Evolutionary conservation across 192 early-diverging fungal species (phyloP), one percentile per base, ranked within the genome.

Genomic region (Entomortierella chlamydospora): DNA sequence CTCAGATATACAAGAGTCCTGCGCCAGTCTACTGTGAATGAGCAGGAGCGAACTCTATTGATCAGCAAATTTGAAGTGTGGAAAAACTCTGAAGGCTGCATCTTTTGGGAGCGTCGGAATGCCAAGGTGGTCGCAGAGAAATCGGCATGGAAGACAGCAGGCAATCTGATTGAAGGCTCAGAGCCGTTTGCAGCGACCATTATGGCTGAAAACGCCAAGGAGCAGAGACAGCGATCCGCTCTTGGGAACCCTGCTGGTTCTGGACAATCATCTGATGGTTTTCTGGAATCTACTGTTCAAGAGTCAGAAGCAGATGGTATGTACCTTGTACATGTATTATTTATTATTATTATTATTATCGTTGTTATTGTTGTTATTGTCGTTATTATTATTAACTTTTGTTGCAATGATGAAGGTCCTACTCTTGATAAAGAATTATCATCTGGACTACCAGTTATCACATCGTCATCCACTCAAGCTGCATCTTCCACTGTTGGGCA

Each of bases 111-210:
- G 47, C 31, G 49, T 10, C 28, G 20, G 61, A 63, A 47, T 34
- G 45, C 61, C 17, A 63, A 51, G 20, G 49, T 29, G 43, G 22
- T 63, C 49, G 61, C 61, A 5, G 45, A 63, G 3, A 34, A 63
- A 51, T 49, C 43, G 22, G 49, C 61, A 34, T 63, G 61, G 61
- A 63, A 50, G 45, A 63, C 49, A 37, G 61, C 61, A 63, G 61
- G 61, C 61, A 34, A 63, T 29, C 41, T 63, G 61, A 51, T 63
- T 43, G 45, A 37, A 51, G 61, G 61, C 61, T 63, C 47, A 31
- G 29, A 63, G 20, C 61, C 47, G 25, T 63, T 63, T 28, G 49
- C 29, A 28, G 49, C 41, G 61, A 52, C 31, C 49, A 63, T 52
- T 63, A 52, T 63, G 28, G 30, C 61, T 43, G 61, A 63, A 49